Evolutionary conservation across 441 rosid genomes (phyloP).

Genomic region (Gossypium gossypioides): DNA sequence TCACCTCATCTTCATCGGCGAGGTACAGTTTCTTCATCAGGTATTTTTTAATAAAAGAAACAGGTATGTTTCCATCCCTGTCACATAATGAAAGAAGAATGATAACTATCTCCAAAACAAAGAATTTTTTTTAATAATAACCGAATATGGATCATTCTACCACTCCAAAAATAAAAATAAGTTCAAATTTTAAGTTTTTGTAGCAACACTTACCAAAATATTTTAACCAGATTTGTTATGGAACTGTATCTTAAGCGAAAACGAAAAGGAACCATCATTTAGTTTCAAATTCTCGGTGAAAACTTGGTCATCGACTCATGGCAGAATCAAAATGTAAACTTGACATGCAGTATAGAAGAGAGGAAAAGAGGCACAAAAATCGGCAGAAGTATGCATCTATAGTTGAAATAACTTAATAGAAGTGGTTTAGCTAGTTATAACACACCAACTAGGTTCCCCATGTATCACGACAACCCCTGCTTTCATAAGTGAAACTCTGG

Average conservation of each 20-base stretch:
- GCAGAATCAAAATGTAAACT: not conserved
- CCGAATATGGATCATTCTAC: not conserved
- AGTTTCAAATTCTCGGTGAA: not conserved
- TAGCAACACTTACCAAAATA: not conserved
- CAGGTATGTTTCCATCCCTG: conserved; percentile 83
- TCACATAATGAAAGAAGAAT: conserved; percentile 13
- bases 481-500: not conserved
- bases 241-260: not conserved
- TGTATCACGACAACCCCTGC: not conserved
- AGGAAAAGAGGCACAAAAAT: not conserved
- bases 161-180: not conserved
- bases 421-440: not conserved
- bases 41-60: conserved; percentile 80
- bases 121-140: not conserved
- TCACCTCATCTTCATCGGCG: conserved; percentile 69
- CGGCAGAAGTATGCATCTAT: not conserved
- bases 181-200: not conserved
- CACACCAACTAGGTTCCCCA: not conserved
- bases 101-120: conserved; percentile 8
- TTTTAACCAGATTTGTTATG: not conserved
- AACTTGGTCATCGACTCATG: not conserved
- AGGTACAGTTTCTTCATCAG: conserved; percentile 77
- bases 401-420: not conserved
- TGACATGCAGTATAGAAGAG: not conserved
- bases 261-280: not conserved